These are phyloP conservation scores for Salix udensis DNA, from an alignment of 345 rosid genomes.

Conservation along the genomic window DNA sequence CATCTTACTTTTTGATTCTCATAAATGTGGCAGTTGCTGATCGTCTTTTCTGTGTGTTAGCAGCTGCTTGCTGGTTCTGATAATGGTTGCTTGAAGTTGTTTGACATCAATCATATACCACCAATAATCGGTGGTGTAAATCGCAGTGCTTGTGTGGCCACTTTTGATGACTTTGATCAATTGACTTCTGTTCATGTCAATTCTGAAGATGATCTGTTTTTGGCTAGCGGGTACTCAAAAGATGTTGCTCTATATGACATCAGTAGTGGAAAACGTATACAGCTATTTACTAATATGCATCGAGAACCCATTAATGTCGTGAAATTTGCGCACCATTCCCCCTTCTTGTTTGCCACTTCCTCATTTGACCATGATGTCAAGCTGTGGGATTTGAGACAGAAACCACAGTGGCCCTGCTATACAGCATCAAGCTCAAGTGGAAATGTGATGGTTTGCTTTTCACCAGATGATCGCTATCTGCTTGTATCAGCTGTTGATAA, in stretches of 20 bases:
- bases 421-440: constrained; percentile 75
- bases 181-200: constrained; percentile 92
- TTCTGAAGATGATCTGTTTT: constrained; percentile 75
- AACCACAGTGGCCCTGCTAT: constrained; percentile 71
- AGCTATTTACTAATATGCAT: constrained; percentile 80
- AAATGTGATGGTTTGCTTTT: constrained; percentile 98
- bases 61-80: constrained; percentile 97
- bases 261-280: constrained; percentile 58
- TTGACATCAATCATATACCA: constrained; percentile 52
- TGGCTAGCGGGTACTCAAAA: constrained; percentile 89
- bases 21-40: too few relatives aligned
- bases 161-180: constrained; percentile 84
- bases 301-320: constrained; percentile 89
- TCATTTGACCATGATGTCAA: constrained; percentile 90
- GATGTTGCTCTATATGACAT: constrained; percentile 85
- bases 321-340: constrained; percentile 84
- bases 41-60: background rate
- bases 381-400: constrained; percentile 90
- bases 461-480: constrained; percentile 96
- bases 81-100: constrained; percentile 79
- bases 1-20: constrained; percentile 3
- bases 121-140: constrained; percentile 28
- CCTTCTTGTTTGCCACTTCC: constrained; percentile 84
- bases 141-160: constrained; percentile 40
- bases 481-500: constrained; percentile 93